Percentiles rank a stretch among this genome's conserved stretches.
Evolutionary conservation across 805 yeast genomes (phyloP).

Genomic region (Hanseniaspora vineae): DNA sequence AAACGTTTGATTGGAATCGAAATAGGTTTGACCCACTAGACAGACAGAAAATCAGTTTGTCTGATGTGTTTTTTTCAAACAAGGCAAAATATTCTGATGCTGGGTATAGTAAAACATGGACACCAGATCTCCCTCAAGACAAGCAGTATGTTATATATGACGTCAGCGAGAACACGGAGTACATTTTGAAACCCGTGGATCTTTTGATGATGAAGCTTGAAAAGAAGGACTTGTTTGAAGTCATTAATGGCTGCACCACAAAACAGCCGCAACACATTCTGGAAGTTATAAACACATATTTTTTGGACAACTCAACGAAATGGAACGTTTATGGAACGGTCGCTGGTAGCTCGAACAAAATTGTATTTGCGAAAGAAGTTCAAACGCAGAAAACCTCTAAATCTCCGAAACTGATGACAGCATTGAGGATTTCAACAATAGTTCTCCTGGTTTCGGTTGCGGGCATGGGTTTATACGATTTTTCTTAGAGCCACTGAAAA

Average conservation of each 20-base stretch:
- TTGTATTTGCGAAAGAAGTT: not conserved
- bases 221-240: conserved; percentile 15
- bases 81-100: conserved; percentile 6
- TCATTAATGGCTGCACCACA: conserved; percentile 13
- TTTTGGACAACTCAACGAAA: conserved; percentile 4
- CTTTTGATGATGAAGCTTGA: conserved; percentile 9
- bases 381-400: not conserved
- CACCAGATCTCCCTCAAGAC: conserved; percentile 6
- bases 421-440: not conserved
- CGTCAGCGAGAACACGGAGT: not conserved
- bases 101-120: conserved; percentile 2
- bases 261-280: conserved; percentile 16
- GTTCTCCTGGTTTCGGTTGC: not conserved
- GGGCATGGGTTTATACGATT: too few species aligned
- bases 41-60: not conserved
- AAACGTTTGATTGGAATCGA: not conserved
- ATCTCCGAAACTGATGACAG: not conserved
- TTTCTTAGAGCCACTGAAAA: too few species aligned
- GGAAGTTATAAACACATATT: conserved; percentile 8
- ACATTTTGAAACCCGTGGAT: not conserved
- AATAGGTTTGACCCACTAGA: not conserved
- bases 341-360: not conserved
- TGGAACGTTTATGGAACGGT: not conserved
- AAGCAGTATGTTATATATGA: not conserved
- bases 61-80: not conserved